Percentiles rank a stretch among this genome's conserved stretches.
Conservation (phyloP, 192 early-diverging fungal genomes). For the Dissophora ornata region DNA sequence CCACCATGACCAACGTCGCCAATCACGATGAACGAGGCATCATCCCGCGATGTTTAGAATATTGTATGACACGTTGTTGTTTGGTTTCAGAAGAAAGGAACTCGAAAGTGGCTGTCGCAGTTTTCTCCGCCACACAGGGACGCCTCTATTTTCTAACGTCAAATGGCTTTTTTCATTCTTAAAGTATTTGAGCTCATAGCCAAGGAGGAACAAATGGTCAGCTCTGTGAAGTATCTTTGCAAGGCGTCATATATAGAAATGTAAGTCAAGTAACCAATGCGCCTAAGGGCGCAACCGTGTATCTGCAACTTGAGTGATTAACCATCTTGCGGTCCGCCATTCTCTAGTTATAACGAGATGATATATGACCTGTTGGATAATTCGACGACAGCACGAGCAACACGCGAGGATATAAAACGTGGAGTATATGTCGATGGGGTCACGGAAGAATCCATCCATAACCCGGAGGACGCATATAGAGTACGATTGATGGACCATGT, state of each 20-base stretch:
- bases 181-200: slow-evolving; percentile 67
- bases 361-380: slow-evolving; percentile 88
- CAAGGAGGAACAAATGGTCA: slow-evolving; percentile 60
- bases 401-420: slow-evolving; percentile 75
- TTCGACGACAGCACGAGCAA: slow-evolving; percentile 61
- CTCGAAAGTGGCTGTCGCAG: no score
- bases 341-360: slow-evolving; percentile 83
- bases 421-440: slow-evolving; percentile 76
- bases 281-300: no score
- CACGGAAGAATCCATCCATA: slow-evolving; percentile 71
- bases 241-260: slow-evolving; percentile 93
- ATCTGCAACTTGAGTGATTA: no score
- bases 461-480: slow-evolving; percentile 70
- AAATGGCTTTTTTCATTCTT: not conserved
- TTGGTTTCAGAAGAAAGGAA: no score
- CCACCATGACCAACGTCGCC: slow-evolving; percentile 76
- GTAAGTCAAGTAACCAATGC: slow-evolving; percentile 16
- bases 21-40: slow-evolving; percentile 75
- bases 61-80: slow-evolving; percentile 53
- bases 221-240: slow-evolving; percentile 77
- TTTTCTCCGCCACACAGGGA: no score
- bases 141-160: no score
- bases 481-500: slow-evolving; percentile 7
- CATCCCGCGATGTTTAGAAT: slow-evolving; percentile 72
- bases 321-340: no score